Percentiles rank a stretch among this genome's conserved stretches.
These are phyloP conservation scores for Helichrysum umbraculigerum DNA, from an alignment of 129 eudicot species.

Conservation along the genomic window DNA sequence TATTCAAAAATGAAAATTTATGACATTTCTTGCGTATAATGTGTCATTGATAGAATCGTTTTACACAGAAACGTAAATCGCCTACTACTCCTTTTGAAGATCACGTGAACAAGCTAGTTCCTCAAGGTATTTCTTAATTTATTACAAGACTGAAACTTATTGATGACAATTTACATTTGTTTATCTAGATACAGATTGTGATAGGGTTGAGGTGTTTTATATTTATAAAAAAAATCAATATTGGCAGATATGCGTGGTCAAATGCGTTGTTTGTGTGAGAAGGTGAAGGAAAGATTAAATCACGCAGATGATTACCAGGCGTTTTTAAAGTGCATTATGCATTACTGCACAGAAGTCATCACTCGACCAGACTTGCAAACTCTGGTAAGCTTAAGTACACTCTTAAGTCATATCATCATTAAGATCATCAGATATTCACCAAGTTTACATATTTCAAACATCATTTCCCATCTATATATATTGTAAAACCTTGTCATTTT, in stretches of 20 bases:
- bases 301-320: constrained; percentile 50
- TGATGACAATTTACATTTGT: constrained; percentile 10
- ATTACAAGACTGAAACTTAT: neutral
- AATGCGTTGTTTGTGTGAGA: constrained; percentile 56
- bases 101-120: constrained; percentile 46
- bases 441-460: neutral
- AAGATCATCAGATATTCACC: neutral
- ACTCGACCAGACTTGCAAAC: constrained; percentile 53
- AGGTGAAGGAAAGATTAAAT: constrained; percentile 62
- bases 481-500: neutral
- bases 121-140: constrained; percentile 44
- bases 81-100: constrained; percentile 48
- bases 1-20: neutral
- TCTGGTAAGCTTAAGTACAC: constrained; percentile 47
- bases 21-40: neutral
- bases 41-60: neutral
- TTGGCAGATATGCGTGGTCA: constrained; percentile 57
- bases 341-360: constrained; percentile 52
- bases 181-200: neutral
- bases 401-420: constrained; percentile 16
- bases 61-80: constrained; percentile 45
- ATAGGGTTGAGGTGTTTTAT: neutral
- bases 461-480: neutral
- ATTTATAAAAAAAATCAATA: neutral
- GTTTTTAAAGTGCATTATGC: constrained; percentile 60